Base-by-base conservation (phyloP, 2,329 filamentous ascomycete genomes). In the Pseudogymnoascus sp. region DNA sequence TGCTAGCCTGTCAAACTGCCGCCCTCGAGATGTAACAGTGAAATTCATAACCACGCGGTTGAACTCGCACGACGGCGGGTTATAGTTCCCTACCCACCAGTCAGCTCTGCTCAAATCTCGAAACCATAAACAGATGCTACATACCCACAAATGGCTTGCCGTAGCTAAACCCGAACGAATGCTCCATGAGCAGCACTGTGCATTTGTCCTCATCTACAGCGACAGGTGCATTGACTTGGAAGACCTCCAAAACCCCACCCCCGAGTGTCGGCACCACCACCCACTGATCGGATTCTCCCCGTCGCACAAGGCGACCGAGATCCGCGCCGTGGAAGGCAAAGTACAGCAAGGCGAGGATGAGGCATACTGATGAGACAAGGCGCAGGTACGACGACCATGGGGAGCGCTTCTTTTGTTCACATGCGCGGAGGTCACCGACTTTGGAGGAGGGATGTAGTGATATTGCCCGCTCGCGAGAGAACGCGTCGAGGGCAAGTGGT, bases 21-120 rank as follows among this genome's bases (percentile, higher is more conserved):
- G 81, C 0, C 91, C 91, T 65, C 79, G 77, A 8, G 87, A 89
- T 0, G 83, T 84, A 12, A 89, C 86, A 0, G 88, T 92, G 67
- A 94, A 82, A 70, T 92, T 91, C 73, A 94, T 84, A 23, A 84
- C 81, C 14, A 92, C 87, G 35, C 85, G 82, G 70, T 91, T 88
- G 76, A 93, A 94, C 14, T 80, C 74, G 73, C 87, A 91, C 25
- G 75, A 69, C 1, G 89, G 88, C 11, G 90, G 90, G 1, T 75
- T 78, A 70, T 91, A 92, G 14, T 78, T 73, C 52, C 84, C 85
- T 88, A 63, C 5, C 64, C 59, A 62, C 22, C 14, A 5, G 42
- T 62, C 4, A 35, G 39, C 11, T 38, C 45, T 23, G 42, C 60
- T 7, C 25, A 16, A 4, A 36, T 52, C 39, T 25, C 49, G 61